Evolutionary conservation across 2,329 filamentous ascomycete species (phyloP).

Genomic region (Botrytis aclada): DNA sequence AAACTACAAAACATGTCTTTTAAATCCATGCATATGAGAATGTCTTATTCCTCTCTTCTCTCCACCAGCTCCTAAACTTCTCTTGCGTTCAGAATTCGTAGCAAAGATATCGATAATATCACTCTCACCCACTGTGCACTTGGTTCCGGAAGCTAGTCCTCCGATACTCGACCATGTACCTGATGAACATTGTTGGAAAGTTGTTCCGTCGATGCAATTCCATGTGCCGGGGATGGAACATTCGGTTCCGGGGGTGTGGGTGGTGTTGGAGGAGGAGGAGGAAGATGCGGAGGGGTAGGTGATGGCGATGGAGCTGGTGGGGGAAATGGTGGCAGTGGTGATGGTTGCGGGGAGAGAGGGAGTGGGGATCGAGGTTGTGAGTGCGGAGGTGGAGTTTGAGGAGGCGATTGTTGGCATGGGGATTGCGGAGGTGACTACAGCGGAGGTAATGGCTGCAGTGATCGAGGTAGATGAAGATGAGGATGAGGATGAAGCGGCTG

Average conservation of each 20-base stretch:
- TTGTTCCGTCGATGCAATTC: conserved; percentile 49
- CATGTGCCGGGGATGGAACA: conserved; percentile 48
- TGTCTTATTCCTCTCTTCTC: background rate
- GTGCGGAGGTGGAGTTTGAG: background rate
- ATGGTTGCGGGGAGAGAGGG: background rate
- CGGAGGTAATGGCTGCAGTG: background rate
- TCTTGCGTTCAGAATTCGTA: background rate
- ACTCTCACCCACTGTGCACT: conserved; percentile 43
- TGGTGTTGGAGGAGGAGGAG: background rate
- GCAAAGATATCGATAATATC: conserved; percentile 40
- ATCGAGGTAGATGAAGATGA: background rate
- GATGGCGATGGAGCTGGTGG: background rate
- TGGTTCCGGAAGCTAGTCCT: conserved; percentile 44
- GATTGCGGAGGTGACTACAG: background rate
- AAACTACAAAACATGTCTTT: background rate
- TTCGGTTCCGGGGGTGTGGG: conserved; percentile 39
- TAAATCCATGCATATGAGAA: background rate
- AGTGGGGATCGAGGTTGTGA: background rate
- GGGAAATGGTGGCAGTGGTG: background rate
- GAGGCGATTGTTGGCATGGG: background rate
- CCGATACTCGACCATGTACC: conserved; percentile 46
- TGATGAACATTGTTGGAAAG: conserved; percentile 52
- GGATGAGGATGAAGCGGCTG: background rate
- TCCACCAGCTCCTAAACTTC: background rate
- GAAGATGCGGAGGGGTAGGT: background rate